Percentiles rank a stretch among this genome's conserved stretches.
Conservation (phyloP, 805 yeast species). For the Debaryomyces castellii region DNA sequence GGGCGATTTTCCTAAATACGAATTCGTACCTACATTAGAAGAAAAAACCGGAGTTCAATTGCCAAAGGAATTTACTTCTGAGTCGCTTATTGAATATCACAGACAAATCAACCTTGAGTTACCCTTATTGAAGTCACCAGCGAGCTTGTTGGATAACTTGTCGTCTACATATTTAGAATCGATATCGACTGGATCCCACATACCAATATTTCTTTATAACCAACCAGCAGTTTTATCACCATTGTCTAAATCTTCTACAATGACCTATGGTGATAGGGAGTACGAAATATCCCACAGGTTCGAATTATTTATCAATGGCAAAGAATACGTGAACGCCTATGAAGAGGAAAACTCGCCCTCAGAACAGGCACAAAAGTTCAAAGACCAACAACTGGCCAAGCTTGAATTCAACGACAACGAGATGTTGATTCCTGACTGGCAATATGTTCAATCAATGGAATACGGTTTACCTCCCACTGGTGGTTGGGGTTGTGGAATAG, state of each 20-base stretch:
- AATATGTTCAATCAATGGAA: conserved; percentile 75
- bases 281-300: conserved; percentile 65
- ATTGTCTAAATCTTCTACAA: conserved; percentile 64
- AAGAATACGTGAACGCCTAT: conserved; percentile 87
- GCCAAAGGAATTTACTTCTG: conserved; percentile 45
- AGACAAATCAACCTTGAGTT: conserved; percentile 30
- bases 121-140: conserved; percentile 47
- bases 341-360: conserved; percentile 94
- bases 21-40: conserved; percentile 69
- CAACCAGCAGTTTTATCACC: conserved; percentile 90
- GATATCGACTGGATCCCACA: conserved; percentile 36
- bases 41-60: conserved; percentile 45
- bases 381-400: conserved; percentile 52
- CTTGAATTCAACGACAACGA: conserved; percentile 56
- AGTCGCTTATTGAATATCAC: conserved; percentile 42
- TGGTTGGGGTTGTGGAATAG: conserved; percentile 97
- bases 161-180: conserved; percentile 67
- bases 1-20: conserved; percentile 39
- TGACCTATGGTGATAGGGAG: conserved; percentile 23
- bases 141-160: conserved; percentile 63
- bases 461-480: conserved; percentile 98
- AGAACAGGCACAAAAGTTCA: conserved; percentile 64
- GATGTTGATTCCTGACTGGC: conserved; percentile 66
- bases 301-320: conserved; percentile 77
- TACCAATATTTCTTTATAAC: conserved; percentile 74